phyloP scores from a whole-genome alignment of 805 yeast genomes.

The Yamadazyma akitaensis region DNA sequence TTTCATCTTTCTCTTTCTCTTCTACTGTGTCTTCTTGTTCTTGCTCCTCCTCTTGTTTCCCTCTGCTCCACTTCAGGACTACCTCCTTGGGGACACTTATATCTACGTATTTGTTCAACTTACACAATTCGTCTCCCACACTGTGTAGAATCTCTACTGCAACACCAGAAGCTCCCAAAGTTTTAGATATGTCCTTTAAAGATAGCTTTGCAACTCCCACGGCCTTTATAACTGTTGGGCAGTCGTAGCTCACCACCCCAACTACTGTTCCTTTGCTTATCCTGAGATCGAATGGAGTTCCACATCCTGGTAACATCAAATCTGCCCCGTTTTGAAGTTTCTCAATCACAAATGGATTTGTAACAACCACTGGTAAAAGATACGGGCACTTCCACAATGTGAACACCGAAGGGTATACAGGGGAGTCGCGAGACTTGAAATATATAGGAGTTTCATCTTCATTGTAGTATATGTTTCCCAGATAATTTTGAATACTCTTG shows the following conservation, averaged over 20 bases:
- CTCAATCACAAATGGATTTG: conserved; percentile 72
- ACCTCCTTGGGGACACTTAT: conserved; percentile 26
- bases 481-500: conserved; percentile 46
- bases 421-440: conserved; percentile 59
- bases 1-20: not conserved
- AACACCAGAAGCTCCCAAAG: conserved; percentile 67
- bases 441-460: conserved; percentile 66
- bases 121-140: conserved; percentile 61
- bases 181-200: conserved; percentile 41
- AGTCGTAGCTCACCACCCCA: conserved; percentile 60
- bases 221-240: conserved; percentile 66
- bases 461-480: conserved; percentile 65
- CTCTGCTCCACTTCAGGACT: not conserved
- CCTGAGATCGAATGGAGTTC: conserved; percentile 54
- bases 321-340: conserved; percentile 77
- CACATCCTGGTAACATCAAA: conserved; percentile 71
- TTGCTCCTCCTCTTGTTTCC: conserved; percentile 13
- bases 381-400: conserved; percentile 69
- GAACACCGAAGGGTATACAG: conserved; percentile 65
- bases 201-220: conserved; percentile 61
- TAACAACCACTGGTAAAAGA: conserved; percentile 62
- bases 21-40: conserved; percentile 8
- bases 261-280: conserved; percentile 57
- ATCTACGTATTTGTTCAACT: conserved; percentile 46
- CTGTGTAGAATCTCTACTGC: conserved; percentile 74